Evolutionary conservation across 2,329 filamentous ascomycete species (phyloP), one percentile per base, ranked within the genome.

Genomic region (Graphiopsis chlorocephala): DNA sequence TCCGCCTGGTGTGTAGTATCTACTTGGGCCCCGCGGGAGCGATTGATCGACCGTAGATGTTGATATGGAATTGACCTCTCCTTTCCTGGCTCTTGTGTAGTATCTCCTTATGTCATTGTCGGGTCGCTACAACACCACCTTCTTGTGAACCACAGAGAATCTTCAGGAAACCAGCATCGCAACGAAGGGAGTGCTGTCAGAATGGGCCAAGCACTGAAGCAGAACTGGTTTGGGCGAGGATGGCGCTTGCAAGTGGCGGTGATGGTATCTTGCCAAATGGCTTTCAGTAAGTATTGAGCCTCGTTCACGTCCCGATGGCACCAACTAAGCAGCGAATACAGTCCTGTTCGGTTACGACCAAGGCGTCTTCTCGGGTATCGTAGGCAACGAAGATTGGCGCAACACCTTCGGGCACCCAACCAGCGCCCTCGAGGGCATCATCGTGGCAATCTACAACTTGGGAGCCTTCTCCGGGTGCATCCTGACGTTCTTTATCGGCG

Each of bases 361-460:
- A 67, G 72, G 69, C 25, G 72, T 72, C 26, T 73, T 72, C 38
- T 75, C 74, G 31, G 78, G 78, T 17, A 79, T 80, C 56, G 76
- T 80, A 1, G 74, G 73, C n/a, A 80, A 80, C 62, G 68, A 71
- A 38, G 71, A 79, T 64, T 81, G 77, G 68, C 68, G 74, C 6
- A 65, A 77, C n/a, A 78, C 76, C 0, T 79, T 80, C 61, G 70
- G 74, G n/a, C 68, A 80, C 61, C 78, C 78, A 0, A 70, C 72
- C 2, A 72, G 74, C 4, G 76, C 68, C 0, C 73, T 78, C 3
- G 77, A 79, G 64, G 78, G 78, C 38, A 80, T 80, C 64, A 80
- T 80, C 42, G 78, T 80, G 1, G 76, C 72, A 1, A 78, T 78
- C 14, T 80, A 80, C 67, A 79, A 79, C 59, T 68, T 80, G 29